Evolutionary conservation across 108 stramenopile species (phyloP), one percentile per base, ranked within the genome.

Genomic region (Cyclotella sp.): DNA sequence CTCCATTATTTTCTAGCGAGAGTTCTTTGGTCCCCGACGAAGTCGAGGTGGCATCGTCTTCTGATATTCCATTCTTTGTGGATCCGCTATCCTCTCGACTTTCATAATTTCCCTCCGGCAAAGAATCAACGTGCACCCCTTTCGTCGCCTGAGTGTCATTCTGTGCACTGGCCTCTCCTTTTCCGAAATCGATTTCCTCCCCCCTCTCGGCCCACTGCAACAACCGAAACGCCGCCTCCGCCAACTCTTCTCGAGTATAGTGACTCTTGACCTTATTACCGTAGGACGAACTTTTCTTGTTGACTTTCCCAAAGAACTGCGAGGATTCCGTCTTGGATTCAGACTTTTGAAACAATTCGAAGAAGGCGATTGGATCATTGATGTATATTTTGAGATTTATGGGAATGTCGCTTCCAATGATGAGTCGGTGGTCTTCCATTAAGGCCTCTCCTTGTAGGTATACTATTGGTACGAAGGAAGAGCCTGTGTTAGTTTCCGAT

Each of bases 131-230:
- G 4, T 9, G 11, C 29, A 14, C 29, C 60, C 34, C 34, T 8
- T 72, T 42, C 0, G 41, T 60, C n/a, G 41, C 57, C 2, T 15
- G 42, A 14, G 8, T 21, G 26, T 12, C 51, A 59, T 43, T 47
- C n/a, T 51, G 54, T 19, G 10, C 34, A 34, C 34, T 34, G 6
- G 61, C 69, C 44, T 41, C 58, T 0, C 47, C 79, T 55, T 45
- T 44, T 5, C 51, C 76, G 39, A 43, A 74, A 14, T 43, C 63
- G 11, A 40, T 58, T 21, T 84, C 72, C 51, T 90, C 85, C 61
- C 92, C 92, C 69, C 84, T 79, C 55, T 95, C 87, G 2, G 91
- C 92, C 91, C 91, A 95, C 62, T 93, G 91, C 76, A 95, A 70
- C 42, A 95, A 62, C 19, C 30, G 81, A 87, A 91, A 92, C 27